phyloP scores from a whole-genome alignment of 768 basidiomycete genomes.

The Epithele typhae region DNA sequence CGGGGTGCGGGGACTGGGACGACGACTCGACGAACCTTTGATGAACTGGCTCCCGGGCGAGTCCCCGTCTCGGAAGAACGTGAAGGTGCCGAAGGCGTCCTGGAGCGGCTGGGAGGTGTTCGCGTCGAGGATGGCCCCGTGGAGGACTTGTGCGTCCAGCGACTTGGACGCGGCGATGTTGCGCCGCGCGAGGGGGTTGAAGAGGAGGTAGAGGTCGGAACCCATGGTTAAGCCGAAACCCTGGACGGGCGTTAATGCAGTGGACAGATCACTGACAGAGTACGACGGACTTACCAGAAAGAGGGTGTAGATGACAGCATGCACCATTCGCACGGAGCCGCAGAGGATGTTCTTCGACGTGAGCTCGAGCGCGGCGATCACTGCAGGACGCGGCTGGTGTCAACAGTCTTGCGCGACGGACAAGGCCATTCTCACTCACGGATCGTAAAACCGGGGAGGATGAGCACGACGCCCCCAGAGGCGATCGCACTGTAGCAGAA shows the following conservation, averaged over 20 bases:
- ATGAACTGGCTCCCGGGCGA: conserved; percentile 19
- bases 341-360: conserved; percentile 79
- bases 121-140: conserved; percentile 44
- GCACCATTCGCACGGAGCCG: conserved; percentile 79
- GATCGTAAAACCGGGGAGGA: conserved; percentile 84
- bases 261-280: not conserved
- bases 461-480: conserved; percentile 85
- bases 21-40: conserved; percentile 23
- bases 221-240: conserved; percentile 84
- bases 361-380: conserved; percentile 74
- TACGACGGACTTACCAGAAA: conserved; percentile 50
- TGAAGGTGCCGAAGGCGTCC: conserved; percentile 24
- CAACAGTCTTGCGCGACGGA: not conserved
- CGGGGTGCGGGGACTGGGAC: too few relatives aligned
- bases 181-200: conserved; percentile 53
- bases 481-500: conserved; percentile 93
- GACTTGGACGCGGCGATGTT: conserved; percentile 28
- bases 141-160: conserved; percentile 30
- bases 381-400: conserved; percentile 31
- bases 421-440: too few relatives aligned
- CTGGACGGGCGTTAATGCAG: conserved; percentile 29
- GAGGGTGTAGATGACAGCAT: conserved; percentile 81
- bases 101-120: conserved; percentile 19
- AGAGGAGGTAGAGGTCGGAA: conserved; percentile 72
- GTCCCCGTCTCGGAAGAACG: conserved; percentile 20